phyloP scores from a whole-genome alignment of 805 yeast species.

The Candida koratica region DNA sequence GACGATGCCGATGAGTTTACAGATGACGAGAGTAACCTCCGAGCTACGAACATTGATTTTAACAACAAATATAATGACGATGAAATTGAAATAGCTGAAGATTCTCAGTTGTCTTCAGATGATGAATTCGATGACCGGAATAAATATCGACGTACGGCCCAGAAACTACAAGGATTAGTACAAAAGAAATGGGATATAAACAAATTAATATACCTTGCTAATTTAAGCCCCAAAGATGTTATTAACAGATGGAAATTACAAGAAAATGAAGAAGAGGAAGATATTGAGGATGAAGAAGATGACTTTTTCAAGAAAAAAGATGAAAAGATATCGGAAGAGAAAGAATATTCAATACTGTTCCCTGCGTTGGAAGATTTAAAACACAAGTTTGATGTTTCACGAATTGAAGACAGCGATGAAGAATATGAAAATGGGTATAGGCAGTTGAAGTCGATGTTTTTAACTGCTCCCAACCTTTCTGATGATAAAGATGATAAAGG shows the following conservation, averaged over 20 bases:
- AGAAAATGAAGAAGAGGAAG: slow-evolving; percentile 39
- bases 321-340: slow-evolving; percentile 20
- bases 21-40: slow-evolving; percentile 35
- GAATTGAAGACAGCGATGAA: slow-evolving; percentile 26
- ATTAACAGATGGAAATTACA: slow-evolving; percentile 66
- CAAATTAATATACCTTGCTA: slow-evolving; percentile 74
- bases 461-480: slow-evolving; percentile 47
- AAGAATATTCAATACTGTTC: slow-evolving; percentile 31
- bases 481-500: slow-evolving; percentile 40
- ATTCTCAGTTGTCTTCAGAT: slow-evolving; percentile 41
- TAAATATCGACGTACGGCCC: slow-evolving; percentile 50
- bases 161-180: slow-evolving; percentile 52
- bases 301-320: slow-evolving; percentile 53
- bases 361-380: slow-evolving; percentile 42
- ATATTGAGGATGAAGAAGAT: slow-evolving; percentile 42
- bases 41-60: slow-evolving; percentile 48
- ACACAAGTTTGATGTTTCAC: slow-evolving; percentile 41
- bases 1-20: slow-evolving; percentile 42
- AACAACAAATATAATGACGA: slow-evolving; percentile 31
- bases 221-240: slow-evolving; percentile 70
- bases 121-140: slow-evolving; percentile 33
- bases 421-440: slow-evolving; percentile 42
- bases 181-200: slow-evolving; percentile 72
- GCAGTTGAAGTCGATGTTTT: slow-evolving; percentile 44
- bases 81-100: slow-evolving; percentile 43